These are phyloP conservation scores for Tolypocladium pustulatum DNA, from an alignment of 2,329 filamentous ascomycete species.

Conservation along the genomic window DNA sequence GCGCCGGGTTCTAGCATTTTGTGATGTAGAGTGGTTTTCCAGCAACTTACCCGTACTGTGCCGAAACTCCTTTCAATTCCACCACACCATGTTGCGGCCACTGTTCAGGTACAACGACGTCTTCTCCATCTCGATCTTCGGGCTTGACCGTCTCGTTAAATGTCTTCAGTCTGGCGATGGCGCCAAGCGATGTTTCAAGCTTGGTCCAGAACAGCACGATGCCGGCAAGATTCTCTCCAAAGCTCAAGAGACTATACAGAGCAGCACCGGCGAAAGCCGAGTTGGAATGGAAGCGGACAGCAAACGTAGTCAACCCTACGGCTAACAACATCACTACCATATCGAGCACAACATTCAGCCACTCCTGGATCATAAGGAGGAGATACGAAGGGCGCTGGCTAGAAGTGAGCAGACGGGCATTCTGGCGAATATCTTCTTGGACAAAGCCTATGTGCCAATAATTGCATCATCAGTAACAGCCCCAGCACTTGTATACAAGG, in stretches of 20 bases:
- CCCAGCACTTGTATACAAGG: background rate
- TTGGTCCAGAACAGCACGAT: background rate
- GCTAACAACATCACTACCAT: background rate
- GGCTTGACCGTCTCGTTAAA: background rate
- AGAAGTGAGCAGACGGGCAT: background rate
- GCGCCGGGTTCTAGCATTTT: background rate
- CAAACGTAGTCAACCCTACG: background rate
- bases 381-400: background rate
- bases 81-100: background rate
- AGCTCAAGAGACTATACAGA: background rate
- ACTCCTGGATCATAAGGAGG: background rate
- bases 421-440: background rate
- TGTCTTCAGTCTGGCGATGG: background rate
- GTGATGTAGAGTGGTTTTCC: background rate
- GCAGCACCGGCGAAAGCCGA: background rate
- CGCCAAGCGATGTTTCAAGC: background rate
- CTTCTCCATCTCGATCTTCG: background rate
- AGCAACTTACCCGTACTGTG: background rate
- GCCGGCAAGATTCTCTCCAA: background rate
- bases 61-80: background rate
- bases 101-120: background rate
- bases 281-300: background rate
- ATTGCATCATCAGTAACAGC: background rate
- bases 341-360: background rate
- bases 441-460: background rate